Base-by-base conservation (phyloP, 2,329 filamentous ascomycete species). In the Elsinoe ampelina region DNA sequence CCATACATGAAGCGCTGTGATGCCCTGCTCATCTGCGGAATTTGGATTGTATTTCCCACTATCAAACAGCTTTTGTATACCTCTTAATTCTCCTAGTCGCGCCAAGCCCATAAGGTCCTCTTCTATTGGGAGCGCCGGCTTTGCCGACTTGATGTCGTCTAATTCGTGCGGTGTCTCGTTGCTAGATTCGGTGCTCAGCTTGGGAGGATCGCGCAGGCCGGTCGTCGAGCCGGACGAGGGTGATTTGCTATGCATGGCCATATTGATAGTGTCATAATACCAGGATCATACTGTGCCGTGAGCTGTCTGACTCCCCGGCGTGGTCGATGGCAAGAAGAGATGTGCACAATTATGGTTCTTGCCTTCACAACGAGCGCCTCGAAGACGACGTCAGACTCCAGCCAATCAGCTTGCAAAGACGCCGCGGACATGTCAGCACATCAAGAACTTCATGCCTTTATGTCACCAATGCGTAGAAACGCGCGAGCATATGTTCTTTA, bases 71-170 rank as follows among this genome's bases (percentile, higher is more conserved):
- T 85, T 90, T 75, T 95, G 87, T 77, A 98, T 93, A 55, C 82
- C 86, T 6, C 79, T 77, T 59, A 96, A 82, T 68, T 98, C 90
- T 58, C 95, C 93, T 63, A 95, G 73, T 59, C 93, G 80, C 39
- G 93, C 90, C 69, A 96, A 75, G 75, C 96, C 92, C 92, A 98
- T 97, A 63, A 98, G 85, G 73, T 98, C 92, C 63, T 88, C 81
- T 66, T 88, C 83, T 2, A 80, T 66, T 7, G 78, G 76, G 22
- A 79, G 66, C 36, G 63, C 65, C 20, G 64, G 70, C 26, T 43
- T 43, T 35, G 66, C 65, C 47, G 69, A 64, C 58, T 68, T 65
- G 54, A 71, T 66, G 55, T 66, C 66, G 55, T 67, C 67, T 51
- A 70, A 60, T 58, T 65, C 67, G 65, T 68, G 54, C 54, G 47